Percentiles rank a stretch among this genome's conserved stretches.
Evolutionary conservation across 208 protist genomes (phyloP).

Genomic region (Borovskyia barvae): DNA sequence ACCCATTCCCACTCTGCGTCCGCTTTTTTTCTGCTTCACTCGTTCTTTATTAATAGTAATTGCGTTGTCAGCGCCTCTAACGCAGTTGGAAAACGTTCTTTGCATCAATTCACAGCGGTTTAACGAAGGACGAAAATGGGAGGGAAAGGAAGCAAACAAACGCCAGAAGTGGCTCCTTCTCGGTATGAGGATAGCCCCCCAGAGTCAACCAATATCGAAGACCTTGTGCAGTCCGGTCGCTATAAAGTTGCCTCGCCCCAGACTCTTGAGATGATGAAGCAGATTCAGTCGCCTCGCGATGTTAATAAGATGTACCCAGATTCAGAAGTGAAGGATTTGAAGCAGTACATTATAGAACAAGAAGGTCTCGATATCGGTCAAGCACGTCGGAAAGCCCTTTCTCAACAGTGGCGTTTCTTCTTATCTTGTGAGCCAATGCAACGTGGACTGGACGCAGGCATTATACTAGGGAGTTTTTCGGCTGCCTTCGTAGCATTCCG

Average conservation of each 20-base stretch:
- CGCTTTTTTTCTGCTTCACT: too few species aligned
- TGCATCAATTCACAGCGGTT: too few species aligned
- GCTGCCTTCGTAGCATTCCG: conserved; percentile 62
- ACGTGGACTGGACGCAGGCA: conserved; percentile 74
- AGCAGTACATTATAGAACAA: conserved; percentile 83
- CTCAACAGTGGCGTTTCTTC: conserved; percentile 88
- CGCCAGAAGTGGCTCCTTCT: neutral
- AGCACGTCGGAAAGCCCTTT: conserved; percentile 38
- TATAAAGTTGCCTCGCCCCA: conserved; percentile 71
- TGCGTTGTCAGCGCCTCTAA: too few species aligned
- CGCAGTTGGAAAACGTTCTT: too few species aligned
- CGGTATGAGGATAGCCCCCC: conserved; percentile 52
- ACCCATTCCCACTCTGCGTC: too few species aligned
- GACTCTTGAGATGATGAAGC: conserved; percentile 80
- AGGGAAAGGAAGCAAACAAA: conserved; percentile 2
- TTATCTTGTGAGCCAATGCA: conserved; percentile 84
- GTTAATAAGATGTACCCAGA: conserved; percentile 69
- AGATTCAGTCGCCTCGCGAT: conserved; percentile 56
- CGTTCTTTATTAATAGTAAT: too few species aligned
- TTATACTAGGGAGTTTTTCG: conserved; percentile 73
- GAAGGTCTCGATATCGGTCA: conserved; percentile 80
- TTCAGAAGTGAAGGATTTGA: conserved; percentile 70
- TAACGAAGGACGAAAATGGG: conserved; percentile 11
- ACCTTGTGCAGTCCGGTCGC: conserved; percentile 61
- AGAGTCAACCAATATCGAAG: conserved; percentile 74